Evolutionary conservation across 768 basidiomycete genomes (phyloP), one percentile per base, ranked within the genome.

Genomic region (Termitomyces bulborhizus): DNA sequence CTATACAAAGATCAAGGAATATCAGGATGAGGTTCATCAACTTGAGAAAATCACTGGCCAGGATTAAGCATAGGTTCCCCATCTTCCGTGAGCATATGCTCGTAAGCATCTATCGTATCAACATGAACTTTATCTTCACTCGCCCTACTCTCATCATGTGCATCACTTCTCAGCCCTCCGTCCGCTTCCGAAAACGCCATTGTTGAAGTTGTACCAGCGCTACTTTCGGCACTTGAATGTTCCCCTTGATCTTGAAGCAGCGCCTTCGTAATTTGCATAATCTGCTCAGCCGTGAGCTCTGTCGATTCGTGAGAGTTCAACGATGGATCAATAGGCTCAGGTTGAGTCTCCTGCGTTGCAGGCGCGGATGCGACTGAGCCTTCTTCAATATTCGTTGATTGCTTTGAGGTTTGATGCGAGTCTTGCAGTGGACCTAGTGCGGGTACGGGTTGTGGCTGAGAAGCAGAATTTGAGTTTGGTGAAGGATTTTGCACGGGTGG

Each of bases 41-140:
- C 24, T 6, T n/a, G 13, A n/a, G n/a, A 24, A 53, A 48, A 42
- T n/a, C 16, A 70, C 79, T 27, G 42, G 85, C 84, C 83, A 69
- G 84, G 82, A 66, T 84, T 83, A 60, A 86, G 68, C 81, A 86
- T 86, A 5, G 82, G 78, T 62, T 81, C 81, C 8, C 80, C 83
- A 63, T 85, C 83, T 62, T 84, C 83, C 1, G 81, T 83, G 15
- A 84, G 69, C 59, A 83, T 78, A 58, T 79, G 75, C 56, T 80
- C 80, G 46, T 73, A 71, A 39, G 58, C 64, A 55, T 64, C 62
- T 54, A 68, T 48, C 12, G 39, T 45, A 52, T 54, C 50, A 29
- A n/a, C n/a, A 18, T 56, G 54, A 3, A 55, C 56, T 32, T 34
- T 18, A 36, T 44, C 47, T 44, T 32, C 31, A 15, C 24, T 49